Percentiles rank a stretch among this genome's conserved stretches.
These are phyloP conservation scores for Colletotrichum echinochloae DNA, from an alignment of 2,329 filamentous ascomycete genomes.

Conservation along the genomic window DNA sequence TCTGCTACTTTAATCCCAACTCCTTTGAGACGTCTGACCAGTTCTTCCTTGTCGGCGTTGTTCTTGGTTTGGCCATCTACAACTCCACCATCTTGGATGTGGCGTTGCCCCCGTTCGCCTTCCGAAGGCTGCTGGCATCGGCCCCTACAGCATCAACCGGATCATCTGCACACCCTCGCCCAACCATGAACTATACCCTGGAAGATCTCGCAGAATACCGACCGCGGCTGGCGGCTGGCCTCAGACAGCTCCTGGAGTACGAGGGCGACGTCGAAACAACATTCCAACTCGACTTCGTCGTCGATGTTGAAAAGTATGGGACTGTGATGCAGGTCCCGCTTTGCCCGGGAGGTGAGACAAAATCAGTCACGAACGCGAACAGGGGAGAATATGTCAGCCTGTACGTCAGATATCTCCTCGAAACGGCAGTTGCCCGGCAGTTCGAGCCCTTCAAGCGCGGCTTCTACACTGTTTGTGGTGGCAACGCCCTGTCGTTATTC, in stretches of 20 bases:
- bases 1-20: conserved; percentile 93
- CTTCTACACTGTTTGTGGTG: conserved; percentile 91
- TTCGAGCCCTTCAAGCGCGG: conserved; percentile 95
- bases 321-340: conserved; percentile 75
- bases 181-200: conserved; percentile 78
- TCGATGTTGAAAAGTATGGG: conserved; percentile 83
- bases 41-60: conserved; percentile 88
- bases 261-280: conserved; percentile 85
- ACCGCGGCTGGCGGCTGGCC: conserved; percentile 79
- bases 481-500: conserved; percentile 88
- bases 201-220: conserved; percentile 87
- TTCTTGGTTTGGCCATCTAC: conserved; percentile 91
- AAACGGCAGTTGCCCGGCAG: conserved; percentile 81
- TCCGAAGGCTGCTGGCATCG: conserved; percentile 85
- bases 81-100: conserved; percentile 94
- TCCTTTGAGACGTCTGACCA: conserved; percentile 93
- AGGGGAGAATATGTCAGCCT: conserved; percentile 87
- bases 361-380: conserved; percentile 85
- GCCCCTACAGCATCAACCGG: conserved; percentile 72
- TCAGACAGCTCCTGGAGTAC: conserved; percentile 82
- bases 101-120: conserved; percentile 88
- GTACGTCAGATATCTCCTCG: conserved; percentile 84
- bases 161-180: conserved; percentile 66
- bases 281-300: conserved; percentile 85
- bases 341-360: conserved; percentile 77